Evolutionary conservation across 768 basidiomycete species (phyloP).

Genomic region (Cystobasidium tubakii): DNA sequence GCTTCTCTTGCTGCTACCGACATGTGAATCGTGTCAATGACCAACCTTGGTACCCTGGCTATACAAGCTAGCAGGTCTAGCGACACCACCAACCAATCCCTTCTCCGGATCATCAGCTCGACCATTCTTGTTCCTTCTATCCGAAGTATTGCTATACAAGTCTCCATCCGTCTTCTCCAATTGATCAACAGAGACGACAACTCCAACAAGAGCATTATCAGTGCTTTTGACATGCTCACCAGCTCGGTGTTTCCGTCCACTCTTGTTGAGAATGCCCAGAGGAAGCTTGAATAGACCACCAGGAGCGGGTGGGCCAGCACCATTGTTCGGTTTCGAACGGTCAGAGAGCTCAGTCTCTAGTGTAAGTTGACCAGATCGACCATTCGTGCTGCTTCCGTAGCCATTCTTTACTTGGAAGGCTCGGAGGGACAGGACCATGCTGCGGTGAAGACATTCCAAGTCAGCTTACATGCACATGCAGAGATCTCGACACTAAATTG

Average conservation of each 20-base stretch:
- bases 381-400: background rate
- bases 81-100: background rate
- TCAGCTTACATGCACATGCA: background rate
- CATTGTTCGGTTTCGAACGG: background rate
- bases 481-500: too few species aligned
- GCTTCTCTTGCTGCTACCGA: background rate
- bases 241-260: background rate
- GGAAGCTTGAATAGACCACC: background rate
- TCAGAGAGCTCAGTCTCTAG: background rate
- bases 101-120: background rate
- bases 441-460: background rate
- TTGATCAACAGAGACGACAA: constrained; percentile 14
- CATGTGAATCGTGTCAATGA: background rate
- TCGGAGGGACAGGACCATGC: background rate
- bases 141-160: background rate
- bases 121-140: background rate
- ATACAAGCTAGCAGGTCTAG: constrained; percentile 2
- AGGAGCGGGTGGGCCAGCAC: background rate
- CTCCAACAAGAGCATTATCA: background rate
- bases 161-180: constrained; percentile 12
- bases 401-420: background rate
- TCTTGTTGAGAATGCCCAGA: background rate
- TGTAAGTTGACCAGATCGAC: background rate
- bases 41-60: background rate
- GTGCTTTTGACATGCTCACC: background rate